These are phyloP conservation scores for Aaosphaeria pasadenensis DNA, from an alignment of 2,329 filamentous ascomycete species.

Conservation along the genomic window DNA sequence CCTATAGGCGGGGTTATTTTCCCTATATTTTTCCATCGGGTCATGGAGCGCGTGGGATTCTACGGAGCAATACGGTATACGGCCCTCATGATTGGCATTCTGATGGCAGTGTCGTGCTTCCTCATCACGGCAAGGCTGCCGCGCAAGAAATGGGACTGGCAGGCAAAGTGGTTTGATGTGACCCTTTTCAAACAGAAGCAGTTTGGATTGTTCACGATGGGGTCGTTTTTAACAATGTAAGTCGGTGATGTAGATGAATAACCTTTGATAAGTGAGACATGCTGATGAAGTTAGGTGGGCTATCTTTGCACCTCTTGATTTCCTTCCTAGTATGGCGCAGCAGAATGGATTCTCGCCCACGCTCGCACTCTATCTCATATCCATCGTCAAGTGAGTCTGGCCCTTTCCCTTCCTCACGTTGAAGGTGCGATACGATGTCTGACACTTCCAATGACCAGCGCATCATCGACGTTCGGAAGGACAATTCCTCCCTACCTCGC, in stretches of 20 bases:
- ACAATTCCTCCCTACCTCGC: slow-evolving; percentile 5
- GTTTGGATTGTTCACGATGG: slow-evolving; percentile 6
- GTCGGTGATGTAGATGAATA: too few relatives aligned
- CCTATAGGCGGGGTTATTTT: slow-evolving; percentile 9
- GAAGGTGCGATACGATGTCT: too few relatives aligned
- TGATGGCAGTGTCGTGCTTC: not conserved
- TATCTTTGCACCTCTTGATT: slow-evolving; percentile 5
- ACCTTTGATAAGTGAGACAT: too few relatives aligned
- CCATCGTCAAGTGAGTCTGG: slow-evolving; percentile 4
- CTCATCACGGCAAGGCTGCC: not conserved
- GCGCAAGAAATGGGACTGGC: slow-evolving; percentile 1
- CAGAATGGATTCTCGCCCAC: slow-evolving; percentile 2
- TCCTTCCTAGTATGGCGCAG: slow-evolving; percentile 4
- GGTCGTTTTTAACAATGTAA: slow-evolving; percentile 3
- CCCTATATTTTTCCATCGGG: slow-evolving; percentile 7
- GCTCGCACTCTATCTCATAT: slow-evolving; percentile 5
- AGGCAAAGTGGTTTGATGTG: slow-evolving; percentile 4
- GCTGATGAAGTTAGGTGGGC: slow-evolving; percentile 3
- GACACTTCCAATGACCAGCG: not conserved
- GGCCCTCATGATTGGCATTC: slow-evolving; percentile 4
- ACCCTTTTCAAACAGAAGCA: slow-evolving; percentile 5
- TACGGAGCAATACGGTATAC: slow-evolving; percentile 8
- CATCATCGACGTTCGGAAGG: slow-evolving; percentile 4
- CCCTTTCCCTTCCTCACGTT: too few relatives aligned
- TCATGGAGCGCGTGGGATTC: slow-evolving; percentile 9